Base-by-base conservation (phyloP, 2,329 filamentous ascomycete genomes). In the Aspergillus nomiae region DNA sequence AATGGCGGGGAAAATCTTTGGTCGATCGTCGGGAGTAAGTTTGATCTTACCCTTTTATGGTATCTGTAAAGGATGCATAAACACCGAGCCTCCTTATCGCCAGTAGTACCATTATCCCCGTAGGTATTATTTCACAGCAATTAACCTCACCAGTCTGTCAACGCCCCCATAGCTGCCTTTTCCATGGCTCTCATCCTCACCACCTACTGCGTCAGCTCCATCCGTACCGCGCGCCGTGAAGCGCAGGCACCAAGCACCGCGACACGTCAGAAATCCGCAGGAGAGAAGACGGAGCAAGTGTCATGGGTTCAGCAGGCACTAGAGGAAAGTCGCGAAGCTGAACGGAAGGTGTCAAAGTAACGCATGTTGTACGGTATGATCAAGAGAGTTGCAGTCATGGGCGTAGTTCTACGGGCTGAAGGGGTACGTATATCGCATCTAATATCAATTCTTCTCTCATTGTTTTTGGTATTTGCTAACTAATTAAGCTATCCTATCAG, bases 211-310 rank as follows among this genome's bases (percentile, higher is more conserved):
- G 80, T 89, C 57, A 89, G 85, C 10, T 88, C 86, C 28, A 91
- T 91, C 65, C 82, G 84, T 64, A 85, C 87, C 28, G 89, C 89
- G 3, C 89, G 90, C 69, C 81, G 85, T 54, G 90, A 90, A 66
- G 88, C 88, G 0, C 83, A 87, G 65, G 84, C 87, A 59, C n/a
- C 50, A 50, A 34, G 30, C 53, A 48, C 50, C 24, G 10, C 55
- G 83, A 41, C 36, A 24, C 63, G 54, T 32, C 86, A 84, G 80
- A 77, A 85, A 81, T 65, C 82, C 21, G 46, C 63, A 46, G 72
- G 71, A 86, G 81, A 82, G 74, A 65, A 67, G 26, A 58, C 55
- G 30, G 71, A 67, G 28, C 68, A 72, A 50, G 58, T 65, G 12
- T 71, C 72, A 0, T 77, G 75, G 76, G 67, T 77, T 16, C 72